Conservation (phyloP, 2,329 filamentous ascomycete genomes). For the Trichophyton mentagrophytes region DNA sequence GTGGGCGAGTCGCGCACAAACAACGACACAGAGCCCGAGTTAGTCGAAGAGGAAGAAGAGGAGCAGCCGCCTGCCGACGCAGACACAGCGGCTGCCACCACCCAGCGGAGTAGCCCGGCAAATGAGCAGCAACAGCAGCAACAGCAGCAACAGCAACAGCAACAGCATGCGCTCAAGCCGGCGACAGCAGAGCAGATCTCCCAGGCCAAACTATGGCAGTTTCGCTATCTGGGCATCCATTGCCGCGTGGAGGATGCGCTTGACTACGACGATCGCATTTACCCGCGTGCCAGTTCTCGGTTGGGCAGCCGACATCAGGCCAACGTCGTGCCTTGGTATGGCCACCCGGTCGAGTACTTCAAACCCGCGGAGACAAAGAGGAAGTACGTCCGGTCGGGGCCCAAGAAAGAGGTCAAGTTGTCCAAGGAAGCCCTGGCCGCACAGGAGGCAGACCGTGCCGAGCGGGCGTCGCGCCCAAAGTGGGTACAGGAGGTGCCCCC, state of each 20-base stretch:
- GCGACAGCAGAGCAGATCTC: constrained; percentile 78
- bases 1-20: constrained; percentile 38
- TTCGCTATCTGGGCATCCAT: constrained; percentile 88
- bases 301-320: constrained; percentile 87
- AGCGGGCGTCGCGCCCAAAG: constrained; percentile 70
- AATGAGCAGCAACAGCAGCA: constrained; percentile 47
- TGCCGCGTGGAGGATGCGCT: constrained; percentile 90
- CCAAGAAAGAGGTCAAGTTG: constrained; percentile 63
- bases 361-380: constrained; percentile 80
- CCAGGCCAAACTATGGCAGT: constrained; percentile 89
- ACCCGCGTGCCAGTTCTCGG: constrained; percentile 85
- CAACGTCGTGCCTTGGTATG: constrained; percentile 70
- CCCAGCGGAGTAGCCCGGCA: constrained; percentile 18
- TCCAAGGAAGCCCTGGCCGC: constrained; percentile 69
- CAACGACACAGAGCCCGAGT: constrained; percentile 49
- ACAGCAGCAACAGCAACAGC: constrained; percentile 42
- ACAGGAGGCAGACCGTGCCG: constrained; percentile 67
- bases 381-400: constrained; percentile 49
- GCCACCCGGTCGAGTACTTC: constrained; percentile 75
- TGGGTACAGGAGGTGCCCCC: constrained; percentile 86
- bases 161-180: constrained; percentile 43
- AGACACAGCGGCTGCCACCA: constrained; percentile 39
- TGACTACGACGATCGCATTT: constrained; percentile 95
- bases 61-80: constrained; percentile 60
- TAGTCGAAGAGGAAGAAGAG: constrained; percentile 60